Conservation (phyloP, 1,284 basidiomycete species). For the Cutaneotrichosporon sp. region DNA sequence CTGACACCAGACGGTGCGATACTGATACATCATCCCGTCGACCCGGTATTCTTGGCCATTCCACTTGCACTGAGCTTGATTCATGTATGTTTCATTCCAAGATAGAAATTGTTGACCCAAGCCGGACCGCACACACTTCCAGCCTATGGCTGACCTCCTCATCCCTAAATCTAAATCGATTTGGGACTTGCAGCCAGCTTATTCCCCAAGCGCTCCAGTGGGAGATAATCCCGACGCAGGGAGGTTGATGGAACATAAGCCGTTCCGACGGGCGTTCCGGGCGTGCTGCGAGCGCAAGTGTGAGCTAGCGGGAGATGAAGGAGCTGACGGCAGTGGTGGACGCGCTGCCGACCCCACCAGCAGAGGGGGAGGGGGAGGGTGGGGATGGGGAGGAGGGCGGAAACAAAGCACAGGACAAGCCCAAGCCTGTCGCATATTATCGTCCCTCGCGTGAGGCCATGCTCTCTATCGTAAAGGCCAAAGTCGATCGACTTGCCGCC, state of each 20-base stretch:
- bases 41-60: conserved; percentile 46
- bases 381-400: too few relatives aligned
- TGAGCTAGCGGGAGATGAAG: conserved; percentile 16
- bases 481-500: conserved; percentile 36
- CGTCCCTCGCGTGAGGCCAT: conserved; percentile 34
- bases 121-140: conserved; percentile 32
- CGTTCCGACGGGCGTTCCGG: conserved; percentile 35
- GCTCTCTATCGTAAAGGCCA: conserved; percentile 32
- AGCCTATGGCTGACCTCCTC: conserved; percentile 44
- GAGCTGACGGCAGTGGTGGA: conserved; percentile 28
- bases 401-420: too few relatives aligned
- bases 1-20: conserved; percentile 36
- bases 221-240: conserved; percentile 38
- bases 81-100: conserved; percentile 25
- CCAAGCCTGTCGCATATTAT: conserved; percentile 31
- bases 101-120: conserved; percentile 3
- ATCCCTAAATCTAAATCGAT: conserved; percentile 22
- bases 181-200: conserved; percentile 36
- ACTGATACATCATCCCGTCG: conserved; percentile 43
- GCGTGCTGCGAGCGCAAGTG: conserved; percentile 47
- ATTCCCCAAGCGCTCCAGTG: conserved; percentile 22
- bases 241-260: conserved; percentile 29
- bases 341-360: conserved; percentile 34
- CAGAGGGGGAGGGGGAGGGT: conserved; percentile 14
- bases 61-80: conserved; percentile 38